phyloP scores from a whole-genome alignment of 169 alveolate genomes.

The Eimeria nieschulzi region DNA sequence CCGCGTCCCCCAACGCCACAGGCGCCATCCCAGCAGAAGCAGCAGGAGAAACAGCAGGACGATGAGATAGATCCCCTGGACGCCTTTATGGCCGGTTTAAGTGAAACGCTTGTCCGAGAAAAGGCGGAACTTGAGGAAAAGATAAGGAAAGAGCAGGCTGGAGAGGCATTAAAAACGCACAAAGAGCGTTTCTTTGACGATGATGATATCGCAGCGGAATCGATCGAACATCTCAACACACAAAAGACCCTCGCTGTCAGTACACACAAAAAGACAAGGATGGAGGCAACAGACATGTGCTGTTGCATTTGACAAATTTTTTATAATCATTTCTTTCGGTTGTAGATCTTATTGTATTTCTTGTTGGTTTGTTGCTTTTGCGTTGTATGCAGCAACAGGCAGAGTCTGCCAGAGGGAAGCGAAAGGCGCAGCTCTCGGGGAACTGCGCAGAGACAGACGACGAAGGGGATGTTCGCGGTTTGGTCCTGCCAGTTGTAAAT shows the following conservation, averaged over 20 bases:
- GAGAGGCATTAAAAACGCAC: conserved; percentile 28
- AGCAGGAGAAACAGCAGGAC: conserved; percentile 16
- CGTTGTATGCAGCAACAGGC: not conserved
- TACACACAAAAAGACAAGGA: not conserved
- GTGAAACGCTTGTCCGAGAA: conserved; percentile 55
- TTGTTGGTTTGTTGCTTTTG: not conserved
- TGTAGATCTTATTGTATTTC: not conserved
- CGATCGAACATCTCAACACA: conserved; percentile 44
- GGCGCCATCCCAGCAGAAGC: conserved; percentile 18
- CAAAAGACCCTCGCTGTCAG: conserved; percentile 38
- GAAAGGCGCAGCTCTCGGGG: conserved; percentile 48
- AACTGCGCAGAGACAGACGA: conserved; percentile 49
- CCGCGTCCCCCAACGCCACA: conserved; percentile 14
- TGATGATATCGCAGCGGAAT: conserved; percentile 65
- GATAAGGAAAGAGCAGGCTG: conserved; percentile 40
- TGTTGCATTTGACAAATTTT: no score
- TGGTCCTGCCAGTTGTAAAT: conserved; percentile 36
- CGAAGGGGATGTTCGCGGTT: conserved; percentile 42
- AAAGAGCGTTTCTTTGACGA: conserved; percentile 57
- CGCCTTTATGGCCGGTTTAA: conserved; percentile 51
- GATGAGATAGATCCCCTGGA: conserved; percentile 62
- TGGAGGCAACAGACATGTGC: no score
- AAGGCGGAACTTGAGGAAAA: conserved; percentile 48
- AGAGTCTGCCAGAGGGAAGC: conserved; percentile 61
- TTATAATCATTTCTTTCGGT: not conserved